These are phyloP conservation scores for Firmiana major DNA, from an alignment of 345 rosid species.

Conservation along the genomic window DNA sequence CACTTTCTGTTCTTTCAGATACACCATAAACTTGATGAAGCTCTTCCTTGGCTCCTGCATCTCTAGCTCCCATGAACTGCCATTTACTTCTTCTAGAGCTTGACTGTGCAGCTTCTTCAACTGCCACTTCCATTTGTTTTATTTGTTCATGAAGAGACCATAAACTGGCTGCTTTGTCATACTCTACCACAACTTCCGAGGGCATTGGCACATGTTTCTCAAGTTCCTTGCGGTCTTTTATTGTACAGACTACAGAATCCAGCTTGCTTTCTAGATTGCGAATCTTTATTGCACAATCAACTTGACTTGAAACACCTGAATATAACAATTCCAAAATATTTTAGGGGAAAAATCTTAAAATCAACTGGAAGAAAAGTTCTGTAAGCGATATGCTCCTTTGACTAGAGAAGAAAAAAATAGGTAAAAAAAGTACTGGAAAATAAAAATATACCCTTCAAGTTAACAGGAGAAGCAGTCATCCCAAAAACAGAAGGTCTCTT, in stretches of 20 bases:
- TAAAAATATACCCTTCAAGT: conserved; percentile 68
- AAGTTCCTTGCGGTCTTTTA: conserved; percentile 91
- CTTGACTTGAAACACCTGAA: conserved; percentile 94
- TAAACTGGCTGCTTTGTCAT: conserved; percentile 90
- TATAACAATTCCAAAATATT: not conserved
- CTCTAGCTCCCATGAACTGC: conserved; percentile 99
- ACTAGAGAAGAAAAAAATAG: not conserved
- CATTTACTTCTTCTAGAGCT: conserved; percentile 91
- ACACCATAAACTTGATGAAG: conserved; percentile 95
- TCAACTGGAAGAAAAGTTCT: not conserved
- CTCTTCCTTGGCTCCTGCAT: conserved; percentile 97
- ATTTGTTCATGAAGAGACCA: conserved; percentile 96
- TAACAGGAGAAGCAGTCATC: conserved; percentile 99
- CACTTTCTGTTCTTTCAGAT: conserved; percentile 96
- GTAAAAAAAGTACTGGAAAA: conserved; percentile 10
- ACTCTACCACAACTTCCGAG: conserved; percentile 81
- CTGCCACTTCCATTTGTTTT: conserved; percentile 82
- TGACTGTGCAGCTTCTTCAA: conserved; percentile 89
- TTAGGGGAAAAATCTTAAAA: not conserved
- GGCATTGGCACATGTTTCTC: conserved; percentile 99
- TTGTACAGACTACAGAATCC: conserved; percentile 85
- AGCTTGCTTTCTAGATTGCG: conserved; percentile 96
- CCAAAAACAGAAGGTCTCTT: conserved; percentile 94
- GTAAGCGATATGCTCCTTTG: not conserved
- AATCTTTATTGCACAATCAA: conserved; percentile 95